Conservation (phyloP, 2,329 filamentous ascomycete species). For the Arthrinium puccinioides region DNA sequence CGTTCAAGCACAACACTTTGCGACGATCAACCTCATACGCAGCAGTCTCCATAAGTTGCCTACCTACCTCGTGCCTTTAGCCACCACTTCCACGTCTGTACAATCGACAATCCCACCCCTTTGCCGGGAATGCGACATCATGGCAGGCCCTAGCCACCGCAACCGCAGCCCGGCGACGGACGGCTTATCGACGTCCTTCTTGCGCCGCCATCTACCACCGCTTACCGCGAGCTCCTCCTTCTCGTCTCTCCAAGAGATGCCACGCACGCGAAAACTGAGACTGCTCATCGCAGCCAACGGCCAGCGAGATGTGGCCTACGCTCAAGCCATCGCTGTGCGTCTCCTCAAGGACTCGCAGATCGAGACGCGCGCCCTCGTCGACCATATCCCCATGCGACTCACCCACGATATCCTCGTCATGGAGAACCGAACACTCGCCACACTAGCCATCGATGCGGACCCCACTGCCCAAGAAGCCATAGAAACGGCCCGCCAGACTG, state of each 20-base stretch:
- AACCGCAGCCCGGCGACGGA: constrained; percentile 4
- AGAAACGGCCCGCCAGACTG: constrained; percentile 46
- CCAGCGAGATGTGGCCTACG: constrained; percentile 56
- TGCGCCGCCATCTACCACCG: constrained; percentile 6
- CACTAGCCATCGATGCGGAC: constrained; percentile 25
- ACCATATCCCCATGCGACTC: constrained; percentile 56
- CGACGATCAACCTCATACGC: too few relatives aligned
- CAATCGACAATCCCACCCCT: background rate
- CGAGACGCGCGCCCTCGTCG: constrained; percentile 54
- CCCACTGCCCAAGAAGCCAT: constrained; percentile 31
- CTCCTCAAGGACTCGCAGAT: constrained; percentile 59
- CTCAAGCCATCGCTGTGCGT: constrained; percentile 57
- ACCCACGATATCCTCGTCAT: constrained; percentile 56
- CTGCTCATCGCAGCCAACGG: constrained; percentile 62
- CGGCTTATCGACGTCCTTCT: constrained; percentile 2
- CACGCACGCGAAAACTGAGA: constrained; percentile 40
- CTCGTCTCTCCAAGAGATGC: constrained; percentile 29
- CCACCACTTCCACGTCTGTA: too few relatives aligned
- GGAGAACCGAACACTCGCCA: constrained; percentile 43
- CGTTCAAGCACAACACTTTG: too few relatives aligned
- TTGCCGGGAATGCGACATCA: constrained; percentile 1
- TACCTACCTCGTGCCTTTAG: too few relatives aligned
- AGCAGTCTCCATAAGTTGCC: too few relatives aligned
- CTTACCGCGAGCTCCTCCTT: constrained; percentile 17
- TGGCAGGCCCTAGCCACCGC: constrained; percentile 2